Conservation (phyloP, 2,329 filamentous ascomycete genomes). For the Sordariomycetes sp. region DNA sequence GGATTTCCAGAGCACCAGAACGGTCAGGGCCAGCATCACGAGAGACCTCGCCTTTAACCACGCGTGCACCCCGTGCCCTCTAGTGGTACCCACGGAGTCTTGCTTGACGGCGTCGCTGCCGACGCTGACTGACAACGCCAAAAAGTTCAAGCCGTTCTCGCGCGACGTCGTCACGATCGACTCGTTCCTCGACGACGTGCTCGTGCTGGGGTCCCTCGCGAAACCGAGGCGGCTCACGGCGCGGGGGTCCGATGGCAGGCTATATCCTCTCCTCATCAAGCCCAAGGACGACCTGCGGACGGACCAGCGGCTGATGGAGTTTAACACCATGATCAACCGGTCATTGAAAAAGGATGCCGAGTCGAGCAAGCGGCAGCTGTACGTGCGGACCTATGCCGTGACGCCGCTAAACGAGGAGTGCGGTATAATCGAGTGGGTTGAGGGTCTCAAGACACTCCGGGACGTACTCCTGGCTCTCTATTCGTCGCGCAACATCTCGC, state of each 20-base stretch:
- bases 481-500: constrained; percentile 55
- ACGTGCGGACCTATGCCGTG: constrained; percentile 95
- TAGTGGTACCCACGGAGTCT: constrained; percentile 82
- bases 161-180: constrained; percentile 74
- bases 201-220: constrained; percentile 82
- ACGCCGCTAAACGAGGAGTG: constrained; percentile 96
- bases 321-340: constrained; percentile 95
- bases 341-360: constrained; percentile 86
- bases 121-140: constrained; percentile 54
- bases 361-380: constrained; percentile 77
- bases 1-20: constrained; percentile 55
- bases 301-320: constrained; percentile 97
- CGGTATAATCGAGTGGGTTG: constrained; percentile 96
- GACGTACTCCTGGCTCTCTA: constrained; percentile 79
- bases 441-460: constrained; percentile 84
- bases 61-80: constrained; percentile 65
- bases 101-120: constrained; percentile 77
- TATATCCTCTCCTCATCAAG: constrained; percentile 87
- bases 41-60: constrained; percentile 74
- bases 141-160: constrained; percentile 76
- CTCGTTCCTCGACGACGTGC: constrained; percentile 72
- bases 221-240: constrained; percentile 84
- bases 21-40: constrained; percentile 57
- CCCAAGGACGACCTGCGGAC: constrained; percentile 96
- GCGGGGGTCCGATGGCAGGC: constrained; percentile 75